Evolutionary conservation across 2,329 filamentous ascomycete genomes (phyloP), one percentile per base, ranked within the genome.

Genomic region (Microdochium paspali): DNA sequence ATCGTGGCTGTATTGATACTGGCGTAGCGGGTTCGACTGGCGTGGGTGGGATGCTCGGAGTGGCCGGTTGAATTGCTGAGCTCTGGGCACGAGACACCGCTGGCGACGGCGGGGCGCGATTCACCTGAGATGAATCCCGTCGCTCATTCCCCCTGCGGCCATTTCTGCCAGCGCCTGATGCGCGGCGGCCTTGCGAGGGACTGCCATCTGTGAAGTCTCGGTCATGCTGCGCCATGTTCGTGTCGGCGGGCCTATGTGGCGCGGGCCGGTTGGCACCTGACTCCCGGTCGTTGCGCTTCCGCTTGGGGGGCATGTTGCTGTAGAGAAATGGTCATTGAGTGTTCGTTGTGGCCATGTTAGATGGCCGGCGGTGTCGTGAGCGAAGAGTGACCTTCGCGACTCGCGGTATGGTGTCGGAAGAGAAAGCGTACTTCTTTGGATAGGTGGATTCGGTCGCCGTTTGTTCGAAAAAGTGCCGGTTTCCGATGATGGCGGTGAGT

Each of bases 241-340:
- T 74, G 55, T 82, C 76, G 46, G 69, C 72, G 44, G 81, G 80
- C 28, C 79, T 77, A 63, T 84, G 79, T 46, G 82, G 81, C 45
- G 80, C 76, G 20, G 80, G 79, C 50, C 81, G 71, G 52, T 65
- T 66, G 48, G 66, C 69, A 44, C 69, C 69, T 46, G 58, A 51
- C 49, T 80, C 76, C 53, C 76, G 68, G 44, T 79, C 74, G 58
- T 69, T 67, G 62, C 76, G 73, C 72, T 81, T 82, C 57, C 78
- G 72, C 66, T 81, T 81, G 24, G 73, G 71, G 67, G 75, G 71
- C 77, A 81, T 80, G 49, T 54, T 67, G 35, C 35, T 40, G 35
- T 12, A 40, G 35, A 40, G 35, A 40, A 40, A 40, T 40, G 15
- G 35, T 40, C 35, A 40, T 40, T 40, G 35, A 40, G 35, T 40